Percentiles rank a stretch among this genome's conserved stretches.
Conservation (phyloP, 2,329 filamentous ascomycete genomes). For the Sporothrix protearum region DNA sequence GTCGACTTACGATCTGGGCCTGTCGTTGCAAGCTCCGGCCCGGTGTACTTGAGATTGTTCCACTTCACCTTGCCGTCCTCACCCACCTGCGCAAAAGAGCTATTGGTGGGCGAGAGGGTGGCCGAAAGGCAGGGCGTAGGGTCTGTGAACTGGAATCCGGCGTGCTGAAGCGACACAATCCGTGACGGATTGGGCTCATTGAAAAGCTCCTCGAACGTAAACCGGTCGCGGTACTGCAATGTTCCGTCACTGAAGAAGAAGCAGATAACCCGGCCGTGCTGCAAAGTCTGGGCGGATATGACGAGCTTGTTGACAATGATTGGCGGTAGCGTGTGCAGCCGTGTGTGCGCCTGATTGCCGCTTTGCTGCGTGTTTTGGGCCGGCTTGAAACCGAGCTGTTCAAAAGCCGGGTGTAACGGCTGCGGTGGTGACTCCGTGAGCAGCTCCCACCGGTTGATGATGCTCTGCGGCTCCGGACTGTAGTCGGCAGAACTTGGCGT, state of each 20-base stretch:
- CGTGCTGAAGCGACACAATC: conserved; percentile 69
- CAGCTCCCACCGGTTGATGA: conserved; percentile 81
- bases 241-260: conserved; percentile 76
- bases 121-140: conserved; percentile 49
- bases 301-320: conserved; percentile 67
- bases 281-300: conserved; percentile 63
- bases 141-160: conserved; percentile 69
- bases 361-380: neutral
- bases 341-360: conserved; percentile 32
- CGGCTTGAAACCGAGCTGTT: conserved; percentile 59
- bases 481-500: conserved; percentile 48
- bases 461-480: conserved; percentile 63
- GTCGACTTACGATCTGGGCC: conserved; percentile 46
- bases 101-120: conserved; percentile 59
- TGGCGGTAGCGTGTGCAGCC: conserved; percentile 64
- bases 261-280: conserved; percentile 67
- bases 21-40: conserved; percentile 47
- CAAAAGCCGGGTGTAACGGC: conserved; percentile 69
- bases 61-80: conserved; percentile 59
- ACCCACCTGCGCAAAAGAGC: conserved; percentile 55
- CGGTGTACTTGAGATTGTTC: conserved; percentile 52
- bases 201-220: conserved; percentile 66
- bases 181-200: conserved; percentile 60
- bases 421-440: conserved; percentile 59
- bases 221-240: conserved; percentile 73